phyloP scores from a whole-genome alignment of 108 stramenopile species.

The Pseudonitzschia delicatissima region DNA sequence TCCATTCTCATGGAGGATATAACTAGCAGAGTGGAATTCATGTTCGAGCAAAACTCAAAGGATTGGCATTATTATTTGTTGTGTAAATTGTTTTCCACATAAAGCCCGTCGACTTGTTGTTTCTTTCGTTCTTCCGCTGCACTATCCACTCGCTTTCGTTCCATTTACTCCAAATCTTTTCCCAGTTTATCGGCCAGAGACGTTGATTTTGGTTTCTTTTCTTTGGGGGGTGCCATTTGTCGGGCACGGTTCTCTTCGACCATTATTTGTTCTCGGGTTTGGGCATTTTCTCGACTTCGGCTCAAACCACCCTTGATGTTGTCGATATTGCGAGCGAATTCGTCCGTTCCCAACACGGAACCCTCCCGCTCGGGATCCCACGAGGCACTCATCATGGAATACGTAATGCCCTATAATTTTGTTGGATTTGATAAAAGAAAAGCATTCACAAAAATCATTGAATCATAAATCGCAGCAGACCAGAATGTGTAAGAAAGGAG shows the following conservation, averaged over 20 bases:
- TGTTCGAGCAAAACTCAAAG: too few species aligned
- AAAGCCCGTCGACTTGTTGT: too few species aligned
- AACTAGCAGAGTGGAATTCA: too few species aligned
- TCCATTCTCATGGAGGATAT: too few species aligned
- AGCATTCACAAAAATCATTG: not conserved
- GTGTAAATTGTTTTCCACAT: too few species aligned
- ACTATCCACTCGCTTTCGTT: too few species aligned
- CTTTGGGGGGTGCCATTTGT: conserved; percentile 4
- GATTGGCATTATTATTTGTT: too few species aligned
- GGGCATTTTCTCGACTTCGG: conserved; percentile 70
- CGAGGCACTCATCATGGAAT: conserved; percentile 72
- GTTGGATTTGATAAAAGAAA: too few species aligned
- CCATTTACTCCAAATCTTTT: conserved; percentile 24
- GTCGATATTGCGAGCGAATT: conserved; percentile 65
- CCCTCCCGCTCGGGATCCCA: conserved; percentile 85
- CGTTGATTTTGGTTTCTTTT: conserved; percentile 6
- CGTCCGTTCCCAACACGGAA: conserved; percentile 59
- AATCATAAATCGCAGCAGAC: not conserved
- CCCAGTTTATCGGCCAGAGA: conserved; percentile 28
- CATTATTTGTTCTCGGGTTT: conserved; percentile 66
- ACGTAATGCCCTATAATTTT: conserved; percentile 66
- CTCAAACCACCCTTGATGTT: conserved; percentile 67
- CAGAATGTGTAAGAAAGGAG: not conserved
- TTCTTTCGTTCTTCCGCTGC: too few species aligned
- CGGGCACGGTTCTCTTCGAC: conserved; percentile 12